A percentile compares a stretch with the other conserved stretches of the same genome.
phyloP scores from a whole-genome alignment of 2,329 filamentous ascomycete genomes.

The Alternaria postmessia region DNA sequence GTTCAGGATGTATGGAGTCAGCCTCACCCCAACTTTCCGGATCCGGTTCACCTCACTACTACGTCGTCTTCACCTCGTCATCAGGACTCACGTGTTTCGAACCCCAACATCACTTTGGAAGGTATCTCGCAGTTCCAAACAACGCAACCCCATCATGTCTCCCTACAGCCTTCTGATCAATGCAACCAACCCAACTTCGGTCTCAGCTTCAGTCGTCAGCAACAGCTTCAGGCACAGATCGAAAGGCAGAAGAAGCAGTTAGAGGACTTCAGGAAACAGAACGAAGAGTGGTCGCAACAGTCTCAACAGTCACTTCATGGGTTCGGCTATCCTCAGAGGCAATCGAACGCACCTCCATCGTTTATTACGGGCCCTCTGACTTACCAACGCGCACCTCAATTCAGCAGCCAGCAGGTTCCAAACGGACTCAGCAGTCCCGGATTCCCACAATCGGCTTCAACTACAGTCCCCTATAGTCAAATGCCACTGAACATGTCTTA shows the following conservation, averaged over 20 bases:
- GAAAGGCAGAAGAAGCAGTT: conserved; percentile 3
- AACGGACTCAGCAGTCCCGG: background rate
- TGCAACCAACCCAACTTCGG: background rate
- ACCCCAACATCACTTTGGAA: background rate
- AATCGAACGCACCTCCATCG: background rate
- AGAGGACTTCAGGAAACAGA: background rate
- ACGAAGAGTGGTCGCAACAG: background rate
- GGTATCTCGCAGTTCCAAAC: background rate
- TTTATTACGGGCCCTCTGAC: background rate
- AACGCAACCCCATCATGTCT: background rate
- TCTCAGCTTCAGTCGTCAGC: background rate
- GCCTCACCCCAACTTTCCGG: background rate
- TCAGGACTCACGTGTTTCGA: background rate
- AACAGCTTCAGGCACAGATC: background rate
- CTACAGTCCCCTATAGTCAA: background rate
- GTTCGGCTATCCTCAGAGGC: background rate
- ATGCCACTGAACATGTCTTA: background rate
- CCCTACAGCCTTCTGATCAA: background rate
- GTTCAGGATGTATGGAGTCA: background rate
- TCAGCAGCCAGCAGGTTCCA: background rate
- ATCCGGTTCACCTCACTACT: background rate
- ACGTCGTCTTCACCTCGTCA: background rate
- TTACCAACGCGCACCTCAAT: conserved; percentile 1
- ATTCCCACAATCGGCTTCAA: background rate
- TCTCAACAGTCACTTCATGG: background rate